These are phyloP conservation scores for Phylloporus scabripes DNA, from an alignment of 768 basidiomycete species.

Conservation along the genomic window DNA sequence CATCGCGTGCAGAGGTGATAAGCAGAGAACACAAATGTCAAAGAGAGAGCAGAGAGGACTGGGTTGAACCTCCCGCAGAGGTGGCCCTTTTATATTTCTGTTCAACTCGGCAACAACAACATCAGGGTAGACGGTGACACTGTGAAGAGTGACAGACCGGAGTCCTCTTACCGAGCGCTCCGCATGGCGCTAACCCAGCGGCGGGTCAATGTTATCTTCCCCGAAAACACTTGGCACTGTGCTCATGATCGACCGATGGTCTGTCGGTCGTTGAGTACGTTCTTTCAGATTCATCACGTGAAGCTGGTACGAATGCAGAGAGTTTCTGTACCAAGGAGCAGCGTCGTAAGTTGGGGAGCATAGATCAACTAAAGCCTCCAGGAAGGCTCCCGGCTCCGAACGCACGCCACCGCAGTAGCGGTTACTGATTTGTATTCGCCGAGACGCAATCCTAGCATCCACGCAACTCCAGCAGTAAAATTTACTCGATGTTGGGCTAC, in stretches of 20 bases:
- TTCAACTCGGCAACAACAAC: not conserved
- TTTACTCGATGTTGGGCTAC: not conserved
- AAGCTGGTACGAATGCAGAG: too few species aligned
- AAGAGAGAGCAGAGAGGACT: not conserved
- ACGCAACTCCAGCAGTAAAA: not conserved
- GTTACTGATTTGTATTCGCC: not conserved
- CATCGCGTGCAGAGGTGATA: conserved; percentile 15
- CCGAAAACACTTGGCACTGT: not conserved
- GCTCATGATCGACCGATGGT: not conserved
- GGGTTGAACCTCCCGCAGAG: not conserved
- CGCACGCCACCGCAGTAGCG: too few species aligned
- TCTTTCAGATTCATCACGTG: not conserved
- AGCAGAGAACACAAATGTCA: not conserved
- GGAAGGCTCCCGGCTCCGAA: too few species aligned
- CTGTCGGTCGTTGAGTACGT: not conserved
- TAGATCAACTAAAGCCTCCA: too few species aligned
- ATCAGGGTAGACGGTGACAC: conserved; percentile 1
- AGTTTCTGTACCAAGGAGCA: not conserved
- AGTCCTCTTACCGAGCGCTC: not conserved
- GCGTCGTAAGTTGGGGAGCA: not conserved
- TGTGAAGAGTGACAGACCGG: not conserved
- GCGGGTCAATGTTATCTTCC: not conserved
- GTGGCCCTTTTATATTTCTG: conserved; percentile 7
- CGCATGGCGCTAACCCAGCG: not conserved
- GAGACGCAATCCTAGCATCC: not conserved